These are phyloP conservation scores for Psilocybe sp. DNA, from an alignment of 768 basidiomycete genomes.

Conservation along the genomic window DNA sequence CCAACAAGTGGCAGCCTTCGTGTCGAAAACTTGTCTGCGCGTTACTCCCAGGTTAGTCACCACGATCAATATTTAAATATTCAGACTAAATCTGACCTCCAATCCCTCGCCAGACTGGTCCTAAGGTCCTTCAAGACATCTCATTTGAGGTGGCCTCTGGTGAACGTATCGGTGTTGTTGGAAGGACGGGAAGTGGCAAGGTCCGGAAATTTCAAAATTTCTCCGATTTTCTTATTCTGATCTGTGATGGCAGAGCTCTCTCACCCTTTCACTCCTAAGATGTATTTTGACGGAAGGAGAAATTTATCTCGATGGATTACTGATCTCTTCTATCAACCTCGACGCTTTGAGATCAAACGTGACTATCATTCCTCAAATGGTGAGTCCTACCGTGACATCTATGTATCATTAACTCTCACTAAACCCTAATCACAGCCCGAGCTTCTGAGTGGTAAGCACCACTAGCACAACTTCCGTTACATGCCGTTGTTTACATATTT, in stretches of 20 bases:
- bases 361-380: slow-evolving; percentile 56
- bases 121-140: slow-evolving; percentile 43
- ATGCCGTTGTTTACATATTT: background rate
- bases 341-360: slow-evolving; percentile 54
- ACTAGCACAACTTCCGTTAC: background rate
- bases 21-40: slow-evolving; percentile 50
- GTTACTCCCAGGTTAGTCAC: slow-evolving; percentile 34
- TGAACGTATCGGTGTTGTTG: slow-evolving; percentile 48
- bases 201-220: background rate
- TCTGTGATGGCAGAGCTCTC: slow-evolving; percentile 38
- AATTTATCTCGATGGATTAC: slow-evolving; percentile 54
- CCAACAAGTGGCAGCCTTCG: slow-evolving; percentile 50
- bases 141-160: slow-evolving; percentile 54
- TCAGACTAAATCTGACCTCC: background rate
- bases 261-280: slow-evolving; percentile 52
- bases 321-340: slow-evolving; percentile 47
- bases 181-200: slow-evolving; percentile 19
- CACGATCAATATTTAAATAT: background rate
- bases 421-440: slow-evolving; percentile 30
- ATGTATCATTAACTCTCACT: background rate
- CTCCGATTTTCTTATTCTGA: background rate
- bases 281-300: slow-evolving; percentile 54
- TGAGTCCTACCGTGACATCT: slow-evolving; percentile 3
- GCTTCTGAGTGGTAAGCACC: slow-evolving; percentile 47
- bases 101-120: slow-evolving; percentile 25